Percentiles rank a stretch among this genome's conserved stretches.
Evolutionary conservation across 306 rosid species (phyloP).

Genomic region (Vachellia pachyceras): DNA sequence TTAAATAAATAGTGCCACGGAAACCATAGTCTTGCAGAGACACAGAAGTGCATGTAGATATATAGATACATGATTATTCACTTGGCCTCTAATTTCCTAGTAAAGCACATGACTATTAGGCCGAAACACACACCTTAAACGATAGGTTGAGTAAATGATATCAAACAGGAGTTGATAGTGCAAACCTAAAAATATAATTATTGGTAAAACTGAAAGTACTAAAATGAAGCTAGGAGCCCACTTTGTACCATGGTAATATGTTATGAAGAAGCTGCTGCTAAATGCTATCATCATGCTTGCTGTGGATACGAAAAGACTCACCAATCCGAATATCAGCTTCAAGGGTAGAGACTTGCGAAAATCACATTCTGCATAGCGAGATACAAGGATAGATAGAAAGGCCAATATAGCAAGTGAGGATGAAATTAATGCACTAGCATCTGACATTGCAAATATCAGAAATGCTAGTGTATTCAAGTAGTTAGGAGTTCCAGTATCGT

Average conservation of each 20-base stretch:
- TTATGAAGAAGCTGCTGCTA: background rate
- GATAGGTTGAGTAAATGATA: conserved; percentile 42
- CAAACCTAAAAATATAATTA: conserved; percentile 27
- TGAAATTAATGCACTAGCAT: background rate
- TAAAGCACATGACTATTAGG: conserved; percentile 26
- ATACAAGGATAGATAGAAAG: background rate
- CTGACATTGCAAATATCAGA: background rate
- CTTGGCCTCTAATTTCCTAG: background rate
- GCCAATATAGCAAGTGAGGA: background rate
- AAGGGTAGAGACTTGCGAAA: conserved; percentile 50
- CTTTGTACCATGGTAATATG: conserved; percentile 20
- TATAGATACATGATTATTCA: background rate
- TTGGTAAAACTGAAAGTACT: conserved; percentile 20
- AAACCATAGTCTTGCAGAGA: background rate
- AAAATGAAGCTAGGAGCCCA: conserved; percentile 40
- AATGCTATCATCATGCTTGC: background rate
- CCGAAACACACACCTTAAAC: conserved; percentile 26
- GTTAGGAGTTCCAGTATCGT: background rate
- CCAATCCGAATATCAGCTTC: conserved; percentile 51
- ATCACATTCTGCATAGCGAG: conserved; percentile 38
- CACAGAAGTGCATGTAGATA: background rate
- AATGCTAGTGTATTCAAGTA: background rate
- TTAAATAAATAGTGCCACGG: background rate
- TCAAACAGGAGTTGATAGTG: conserved; percentile 14
- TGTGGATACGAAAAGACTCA: conserved; percentile 22